Percentiles rank a stretch among this genome's conserved stretches.
Evolutionary conservation across 345 rosid species (phyloP).

Genomic region (Lepidium aucheri): DNA sequence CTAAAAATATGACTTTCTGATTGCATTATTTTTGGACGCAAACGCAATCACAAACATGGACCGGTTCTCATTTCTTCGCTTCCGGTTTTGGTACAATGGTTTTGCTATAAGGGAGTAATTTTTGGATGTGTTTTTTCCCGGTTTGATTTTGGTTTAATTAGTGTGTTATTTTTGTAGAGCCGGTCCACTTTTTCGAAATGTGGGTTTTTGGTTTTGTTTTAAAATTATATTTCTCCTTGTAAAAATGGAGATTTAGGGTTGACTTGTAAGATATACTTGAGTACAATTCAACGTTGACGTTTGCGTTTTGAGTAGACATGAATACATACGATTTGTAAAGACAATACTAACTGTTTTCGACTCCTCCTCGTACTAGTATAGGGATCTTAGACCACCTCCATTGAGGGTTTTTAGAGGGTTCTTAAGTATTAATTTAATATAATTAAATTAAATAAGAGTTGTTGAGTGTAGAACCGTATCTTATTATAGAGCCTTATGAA

Average conservation of each 20-base stretch:
- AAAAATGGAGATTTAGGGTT: slow-evolving; percentile 1
- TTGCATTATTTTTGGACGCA: slow-evolving; percentile 8
- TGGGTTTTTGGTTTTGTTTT: background rate
- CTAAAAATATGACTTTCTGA: background rate
- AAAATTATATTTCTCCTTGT: background rate
- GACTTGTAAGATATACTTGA: background rate
- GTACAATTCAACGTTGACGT: background rate
- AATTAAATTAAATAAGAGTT: no score
- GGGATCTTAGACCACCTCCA: no score
- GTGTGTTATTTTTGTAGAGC: slow-evolving; percentile 5
- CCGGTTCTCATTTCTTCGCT: background rate
- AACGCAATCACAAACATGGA: slow-evolving; percentile 14
- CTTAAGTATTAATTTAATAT: no score
- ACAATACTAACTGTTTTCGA: no score
- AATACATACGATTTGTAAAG: no score
- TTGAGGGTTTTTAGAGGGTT: no score
- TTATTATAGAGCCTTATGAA: no score
- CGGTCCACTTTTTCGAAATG: slow-evolving; percentile 10
- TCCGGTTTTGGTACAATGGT: background rate
- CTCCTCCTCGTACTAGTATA: no score
- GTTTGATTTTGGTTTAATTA: slow-evolving; percentile 11
- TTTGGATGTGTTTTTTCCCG: slow-evolving; percentile 7
- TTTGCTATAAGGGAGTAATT: background rate
- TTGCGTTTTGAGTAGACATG: background rate
- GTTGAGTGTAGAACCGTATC: no score